Conservation (phyloP, 148 eudicot species). For the Diospyros kaki region DNA sequence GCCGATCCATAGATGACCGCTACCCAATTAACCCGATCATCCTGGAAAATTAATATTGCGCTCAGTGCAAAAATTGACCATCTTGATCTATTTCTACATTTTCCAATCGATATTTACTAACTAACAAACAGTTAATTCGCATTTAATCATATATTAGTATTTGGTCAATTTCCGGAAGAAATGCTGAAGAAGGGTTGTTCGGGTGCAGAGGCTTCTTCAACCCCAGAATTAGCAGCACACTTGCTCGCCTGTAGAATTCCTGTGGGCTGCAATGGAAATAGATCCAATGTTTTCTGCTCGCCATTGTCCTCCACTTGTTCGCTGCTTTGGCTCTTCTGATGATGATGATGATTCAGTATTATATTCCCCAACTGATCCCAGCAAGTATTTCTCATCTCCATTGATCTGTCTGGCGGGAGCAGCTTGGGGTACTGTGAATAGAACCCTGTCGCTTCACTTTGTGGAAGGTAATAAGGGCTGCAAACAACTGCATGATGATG, state of each 20-base stretch:
- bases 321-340: background rate
- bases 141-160: no score
- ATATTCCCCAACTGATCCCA: background rate
- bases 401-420: slow-evolving; percentile 4
- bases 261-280: slow-evolving; percentile 77
- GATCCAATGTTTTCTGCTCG: slow-evolving; percentile 39
- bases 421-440: slow-evolving; percentile 30
- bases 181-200: no score
- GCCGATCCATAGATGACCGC: no score
- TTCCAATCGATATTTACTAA: no score
- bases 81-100: no score
- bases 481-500: slow-evolving; percentile 27
- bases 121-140: no score
- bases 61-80: no score
- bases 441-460: slow-evolving; percentile 18
- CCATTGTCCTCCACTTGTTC: slow-evolving; percentile 4
- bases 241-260: slow-evolving; percentile 32
- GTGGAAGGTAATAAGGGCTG: slow-evolving; percentile 34
- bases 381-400: background rate
- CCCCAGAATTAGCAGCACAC: no score
- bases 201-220: no score
- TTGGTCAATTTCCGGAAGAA: no score
- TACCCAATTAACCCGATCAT: no score
- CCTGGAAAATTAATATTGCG: no score
- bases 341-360: background rate